Conservation (phyloP, 129 eudicot genomes). For the Saussurea involucrata region DNA sequence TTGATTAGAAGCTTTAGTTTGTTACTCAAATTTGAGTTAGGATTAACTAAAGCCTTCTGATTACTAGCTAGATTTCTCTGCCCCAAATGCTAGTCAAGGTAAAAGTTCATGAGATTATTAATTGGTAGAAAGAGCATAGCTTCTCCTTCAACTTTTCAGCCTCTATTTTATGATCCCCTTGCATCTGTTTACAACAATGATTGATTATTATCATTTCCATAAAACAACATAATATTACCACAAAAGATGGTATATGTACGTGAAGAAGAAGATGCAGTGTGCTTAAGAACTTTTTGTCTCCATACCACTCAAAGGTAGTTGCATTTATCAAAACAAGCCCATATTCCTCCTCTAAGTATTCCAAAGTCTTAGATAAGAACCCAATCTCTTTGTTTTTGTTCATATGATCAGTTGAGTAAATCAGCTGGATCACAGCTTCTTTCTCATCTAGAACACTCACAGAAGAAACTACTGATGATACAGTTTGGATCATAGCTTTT, state of each 20-base stretch:
- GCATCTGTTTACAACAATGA: constrained; percentile 29
- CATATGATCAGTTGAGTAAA: constrained; percentile 10
- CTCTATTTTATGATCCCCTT: constrained; percentile 31
- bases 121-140: constrained; percentile 20
- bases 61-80: neutral
- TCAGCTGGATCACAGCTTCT: constrained; percentile 40
- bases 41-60: neutral
- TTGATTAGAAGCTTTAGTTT: no score
- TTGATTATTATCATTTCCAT: neutral
- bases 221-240: neutral
- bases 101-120: constrained; percentile 2
- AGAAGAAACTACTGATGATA: constrained; percentile 3
- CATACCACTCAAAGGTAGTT: constrained; percentile 25
- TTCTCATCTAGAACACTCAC: constrained; percentile 24
- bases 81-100: neutral
- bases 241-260: constrained; percentile 15
- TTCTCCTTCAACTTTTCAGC: constrained; percentile 35
- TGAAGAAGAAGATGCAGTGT: constrained; percentile 42
- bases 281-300: constrained; percentile 25
- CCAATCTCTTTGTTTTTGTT: neutral
- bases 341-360: constrained; percentile 30
- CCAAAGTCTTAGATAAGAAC: constrained; percentile 20
- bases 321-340: constrained; percentile 36
- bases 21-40: no score
- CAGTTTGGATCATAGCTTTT: neutral